Percentiles rank a stretch among this genome's conserved stretches.
phyloP scores from a whole-genome alignment of 2,329 filamentous ascomycete genomes.

The Talaromyces rugulosus region DNA sequence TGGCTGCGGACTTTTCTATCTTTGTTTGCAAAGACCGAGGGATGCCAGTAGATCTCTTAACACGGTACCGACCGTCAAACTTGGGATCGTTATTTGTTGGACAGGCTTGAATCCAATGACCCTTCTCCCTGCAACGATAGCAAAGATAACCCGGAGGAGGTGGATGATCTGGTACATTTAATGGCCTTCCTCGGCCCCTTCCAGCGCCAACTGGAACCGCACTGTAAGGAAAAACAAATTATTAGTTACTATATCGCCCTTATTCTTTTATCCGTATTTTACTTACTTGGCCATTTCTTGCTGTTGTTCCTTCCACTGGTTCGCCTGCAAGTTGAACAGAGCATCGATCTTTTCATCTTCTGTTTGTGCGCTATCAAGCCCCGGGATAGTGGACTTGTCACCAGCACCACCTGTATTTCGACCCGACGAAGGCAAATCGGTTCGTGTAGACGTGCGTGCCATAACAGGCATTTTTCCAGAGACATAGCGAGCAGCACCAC shows the following conservation, averaged over 20 bases:
- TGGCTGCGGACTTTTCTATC: conserved; percentile 80
- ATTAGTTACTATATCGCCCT: not conserved
- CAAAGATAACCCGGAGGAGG: conserved; percentile 93
- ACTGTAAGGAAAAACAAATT: conserved; percentile 27
- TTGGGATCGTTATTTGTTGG: conserved; percentile 98
- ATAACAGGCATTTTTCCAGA: conserved; percentile 91
- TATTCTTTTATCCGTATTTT: not conserved
- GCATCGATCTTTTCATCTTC: conserved; percentile 93
- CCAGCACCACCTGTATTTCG: conserved; percentile 37
- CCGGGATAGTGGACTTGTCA: conserved; percentile 52
- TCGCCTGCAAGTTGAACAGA: conserved; percentile 83
- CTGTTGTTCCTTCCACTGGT: conserved; percentile 90
- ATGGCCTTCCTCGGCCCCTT: conserved; percentile 32
- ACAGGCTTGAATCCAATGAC: conserved; percentile 98
- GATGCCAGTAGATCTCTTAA: conserved; percentile 96
- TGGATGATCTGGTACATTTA: conserved; percentile 84
- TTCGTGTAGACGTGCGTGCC: conserved; percentile 72
- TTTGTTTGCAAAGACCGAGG: conserved; percentile 93
- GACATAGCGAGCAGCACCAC: conserved; percentile 89
- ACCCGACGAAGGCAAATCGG: conserved; percentile 50
- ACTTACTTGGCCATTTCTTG: conserved; percentile 81
- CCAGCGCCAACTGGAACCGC: conserved; percentile 42
- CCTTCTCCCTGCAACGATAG: conserved; percentile 93
- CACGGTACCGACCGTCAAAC: conserved; percentile 86
- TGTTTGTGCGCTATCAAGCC: conserved; percentile 75